These are phyloP conservation scores for Nicotiana knightiana DNA, from an alignment of 257 asterid species.

Conservation along the genomic window DNA sequence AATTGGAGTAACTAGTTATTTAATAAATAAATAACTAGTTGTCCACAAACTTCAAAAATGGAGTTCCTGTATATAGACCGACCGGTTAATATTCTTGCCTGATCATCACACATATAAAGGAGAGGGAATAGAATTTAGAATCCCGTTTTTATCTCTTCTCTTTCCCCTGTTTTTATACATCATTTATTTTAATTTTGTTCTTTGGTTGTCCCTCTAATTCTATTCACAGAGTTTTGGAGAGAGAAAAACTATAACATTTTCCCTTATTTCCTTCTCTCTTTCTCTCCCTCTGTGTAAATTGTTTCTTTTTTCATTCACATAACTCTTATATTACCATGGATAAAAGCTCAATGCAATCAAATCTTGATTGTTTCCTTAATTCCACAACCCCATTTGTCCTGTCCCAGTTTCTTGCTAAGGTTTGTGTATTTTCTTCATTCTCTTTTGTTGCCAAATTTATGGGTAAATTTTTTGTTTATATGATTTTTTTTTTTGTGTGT, in stretches of 20 bases:
- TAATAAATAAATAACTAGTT: constrained; percentile 23
- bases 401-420: constrained; percentile 42
- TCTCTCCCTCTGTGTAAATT: background rate
- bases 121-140: constrained; percentile 22
- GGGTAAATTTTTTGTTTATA: background rate
- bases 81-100: constrained; percentile 13
- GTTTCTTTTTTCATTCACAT: background rate
- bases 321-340: constrained; percentile 24
- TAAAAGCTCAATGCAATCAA: constrained; percentile 37
- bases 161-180: constrained; percentile 8
- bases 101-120: constrained; percentile 21
- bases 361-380: constrained; percentile 36
- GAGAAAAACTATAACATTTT: constrained; percentile 37
- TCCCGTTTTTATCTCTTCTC: constrained; percentile 67
- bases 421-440: background rate
- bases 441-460: background rate
- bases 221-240: constrained; percentile 25
- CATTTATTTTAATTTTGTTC: background rate
- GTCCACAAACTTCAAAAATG: constrained; percentile 57
- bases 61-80: constrained; percentile 25
- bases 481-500: background rate
- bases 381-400: constrained; percentile 36
- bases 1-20: too few species aligned
- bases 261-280: constrained; percentile 14
- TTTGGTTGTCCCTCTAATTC: constrained; percentile 16